Evolutionary conservation across 768 basidiomycete species (phyloP).

Genomic region (Serendipita indica): DNA sequence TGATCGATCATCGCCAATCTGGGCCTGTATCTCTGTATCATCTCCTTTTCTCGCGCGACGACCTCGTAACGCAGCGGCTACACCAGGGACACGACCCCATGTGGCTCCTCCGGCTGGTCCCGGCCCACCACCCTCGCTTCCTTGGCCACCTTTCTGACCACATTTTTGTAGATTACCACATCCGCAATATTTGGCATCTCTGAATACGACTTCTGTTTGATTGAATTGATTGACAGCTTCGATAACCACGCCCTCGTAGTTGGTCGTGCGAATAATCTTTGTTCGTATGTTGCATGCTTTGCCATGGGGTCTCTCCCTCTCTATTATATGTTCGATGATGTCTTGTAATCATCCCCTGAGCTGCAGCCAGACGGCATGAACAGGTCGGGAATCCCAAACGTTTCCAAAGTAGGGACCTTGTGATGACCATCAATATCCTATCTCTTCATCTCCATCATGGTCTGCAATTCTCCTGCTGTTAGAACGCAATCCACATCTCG

Average conservation of each 20-base stretch:
- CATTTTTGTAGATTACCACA: conserved; percentile 96
- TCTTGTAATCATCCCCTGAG: conserved; percentile 88
- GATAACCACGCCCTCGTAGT: conserved; percentile 64
- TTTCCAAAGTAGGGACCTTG: conserved; percentile 27
- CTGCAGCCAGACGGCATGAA: conserved; percentile 68
- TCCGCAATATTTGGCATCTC: conserved; percentile 90
- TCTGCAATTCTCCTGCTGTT: conserved; percentile 86
- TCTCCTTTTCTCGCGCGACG: conserved; percentile 10
- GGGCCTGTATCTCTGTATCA: conserved; percentile 18
- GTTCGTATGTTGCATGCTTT: conserved; percentile 34
- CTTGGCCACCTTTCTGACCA: conserved; percentile 80
- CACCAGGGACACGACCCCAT: conserved; percentile 17
- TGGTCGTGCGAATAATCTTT: conserved; percentile 50
- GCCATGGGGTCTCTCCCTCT: conserved; percentile 21
- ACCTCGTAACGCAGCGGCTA: conserved; percentile 17
- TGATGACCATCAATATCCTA: conserved; percentile 57
- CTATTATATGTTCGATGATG: conserved; percentile 43
- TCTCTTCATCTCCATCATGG: conserved; percentile 65
- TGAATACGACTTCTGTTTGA: conserved; percentile 57
- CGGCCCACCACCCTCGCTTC: conserved; percentile 57
- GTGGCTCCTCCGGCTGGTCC: conserved; percentile 42
- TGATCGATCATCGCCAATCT: conserved; percentile 26
- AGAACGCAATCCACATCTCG: conserved; percentile 95
- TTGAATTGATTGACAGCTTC: conserved; percentile 22
- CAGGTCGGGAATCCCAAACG: conserved; percentile 45